Evolutionary conservation across 2,329 filamentous ascomycete genomes (phyloP), one percentile per base, ranked within the genome.

Genomic region (Zymoseptoria pseudotritici): DNA sequence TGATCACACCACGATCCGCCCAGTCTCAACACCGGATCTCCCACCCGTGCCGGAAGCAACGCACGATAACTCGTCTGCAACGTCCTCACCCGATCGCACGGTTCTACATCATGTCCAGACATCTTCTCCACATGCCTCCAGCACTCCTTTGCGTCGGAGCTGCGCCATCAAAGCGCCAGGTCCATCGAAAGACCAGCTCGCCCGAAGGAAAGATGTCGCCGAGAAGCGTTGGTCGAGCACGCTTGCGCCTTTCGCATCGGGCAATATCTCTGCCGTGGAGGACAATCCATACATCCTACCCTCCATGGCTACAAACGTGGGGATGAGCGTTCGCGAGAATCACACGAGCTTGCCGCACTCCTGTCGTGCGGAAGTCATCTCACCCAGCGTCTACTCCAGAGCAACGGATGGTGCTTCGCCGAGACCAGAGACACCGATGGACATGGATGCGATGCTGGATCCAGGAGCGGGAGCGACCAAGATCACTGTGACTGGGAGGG

Each of bases 321-420:
- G 50, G 10, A 42, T 6, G n/a, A 55, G 5, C 1, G 21, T 57
- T 24, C 50, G 22, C 53, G 46, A 53, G 53, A 50, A 9, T 26
- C 11, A 51, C 55, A 49, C 22, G 11, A 54, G 26, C 53, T 54
- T 29, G 42, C 54, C 50, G 53, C 54, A 20, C 29, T 55, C 61
- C 1, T 19, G 24, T 52, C 57, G 61, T 29, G 31, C 50, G 36
- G 59, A 59, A 49, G 53, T 55, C 3, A 56, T 63, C 9, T 80
- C 78, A 1, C 78, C 78, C 1, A 80, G 78, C 58, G 63, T 80
- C 10, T 80, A 80, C 60, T 80, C 78, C 4, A 70, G 74, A 1
- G 73, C 74, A 10, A 77, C 75, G 0, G 73, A 78, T 59, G 75
- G 73, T 11, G 62, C 66, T 59, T 63, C 77, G 62, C 65, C 73